Evolutionary conservation across 257 asterid species (phyloP).

Genomic region (Solanum infundibuliforme): DNA sequence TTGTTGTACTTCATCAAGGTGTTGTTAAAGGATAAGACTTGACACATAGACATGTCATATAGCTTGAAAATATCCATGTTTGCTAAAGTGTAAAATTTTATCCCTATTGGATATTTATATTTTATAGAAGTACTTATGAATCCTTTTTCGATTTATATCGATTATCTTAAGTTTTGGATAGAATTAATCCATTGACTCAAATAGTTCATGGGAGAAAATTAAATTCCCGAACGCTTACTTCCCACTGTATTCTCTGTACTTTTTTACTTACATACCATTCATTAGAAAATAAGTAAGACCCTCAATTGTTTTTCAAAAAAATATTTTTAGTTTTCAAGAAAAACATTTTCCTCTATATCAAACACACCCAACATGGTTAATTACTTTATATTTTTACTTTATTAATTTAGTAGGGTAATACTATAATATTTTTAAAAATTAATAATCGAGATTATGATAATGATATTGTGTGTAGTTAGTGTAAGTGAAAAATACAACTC

Average conservation of each 20-base stretch:
- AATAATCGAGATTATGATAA: background rate
- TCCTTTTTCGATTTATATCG: too few species aligned
- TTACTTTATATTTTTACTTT: background rate
- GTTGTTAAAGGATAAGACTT: background rate
- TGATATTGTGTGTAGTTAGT: background rate
- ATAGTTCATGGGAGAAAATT: too few species aligned
- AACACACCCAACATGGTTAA: background rate
- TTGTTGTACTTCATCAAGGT: background rate
- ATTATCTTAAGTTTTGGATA: too few species aligned
- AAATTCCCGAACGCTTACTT: too few species aligned
- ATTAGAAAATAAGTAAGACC: too few species aligned
- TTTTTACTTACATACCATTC: too few species aligned
- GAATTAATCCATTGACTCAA: too few species aligned
- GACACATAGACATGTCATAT: too few species aligned
- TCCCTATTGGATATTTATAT: background rate
- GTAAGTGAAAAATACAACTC: background rate
- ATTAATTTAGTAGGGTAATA: background rate
- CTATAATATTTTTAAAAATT: too few species aligned
- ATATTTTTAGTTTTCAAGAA: too few species aligned
- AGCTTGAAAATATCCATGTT: background rate
- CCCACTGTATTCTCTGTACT: too few species aligned
- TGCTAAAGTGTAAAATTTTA: background rate
- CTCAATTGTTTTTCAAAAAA: fast-evolving
- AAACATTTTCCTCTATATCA: background rate
- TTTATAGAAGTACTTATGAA: too few species aligned